Conservation (phyloP, 2,329 filamentous ascomycete species). For the Aspergillus fructus region DNA sequence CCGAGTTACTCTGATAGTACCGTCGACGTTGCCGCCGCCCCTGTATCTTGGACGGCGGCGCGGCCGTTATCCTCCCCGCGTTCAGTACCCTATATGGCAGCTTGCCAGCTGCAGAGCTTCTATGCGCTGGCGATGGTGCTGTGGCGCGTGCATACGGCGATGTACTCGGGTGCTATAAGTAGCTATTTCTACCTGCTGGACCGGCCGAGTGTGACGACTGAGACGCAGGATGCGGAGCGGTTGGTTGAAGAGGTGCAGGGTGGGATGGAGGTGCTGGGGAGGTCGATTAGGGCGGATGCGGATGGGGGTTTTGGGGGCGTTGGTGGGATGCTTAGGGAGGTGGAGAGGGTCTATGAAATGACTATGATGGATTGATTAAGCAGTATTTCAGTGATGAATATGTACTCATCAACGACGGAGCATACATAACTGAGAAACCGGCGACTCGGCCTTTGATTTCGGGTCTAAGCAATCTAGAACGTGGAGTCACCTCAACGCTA, state of each 20-base stretch:
- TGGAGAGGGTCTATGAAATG: slow-evolving; percentile 20
- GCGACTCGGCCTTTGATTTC: no score
- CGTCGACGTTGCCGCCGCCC: no score
- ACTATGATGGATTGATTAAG: no score
- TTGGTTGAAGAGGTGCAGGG: slow-evolving; percentile 24
- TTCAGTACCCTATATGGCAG: slow-evolving; percentile 23
- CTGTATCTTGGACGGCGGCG: no score
- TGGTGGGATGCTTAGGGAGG: slow-evolving; percentile 21
- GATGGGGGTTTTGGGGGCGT: slow-evolving; percentile 26
- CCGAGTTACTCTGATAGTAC: neutral
- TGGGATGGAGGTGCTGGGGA: slow-evolving; percentile 17
- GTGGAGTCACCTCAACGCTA: no score
- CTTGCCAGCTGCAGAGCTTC: slow-evolving; percentile 24
- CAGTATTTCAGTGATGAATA: no score
- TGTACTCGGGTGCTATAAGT: slow-evolving; percentile 7
- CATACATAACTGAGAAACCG: no score
- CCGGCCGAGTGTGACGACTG: slow-evolving; percentile 19
- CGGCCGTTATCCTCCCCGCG: slow-evolving; percentile 9
- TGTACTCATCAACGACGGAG: no score
- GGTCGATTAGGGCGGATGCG: slow-evolving; percentile 13
- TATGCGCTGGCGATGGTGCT: slow-evolving; percentile 25
- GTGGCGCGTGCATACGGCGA: slow-evolving; percentile 18
- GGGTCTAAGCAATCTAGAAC: no score
- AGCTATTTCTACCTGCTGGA: slow-evolving; percentile 15
- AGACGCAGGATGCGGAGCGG: slow-evolving; percentile 24